These are phyloP conservation scores for Coniferiporia weirii DNA, from an alignment of 1,284 basidiomycete species.

Conservation along the genomic window DNA sequence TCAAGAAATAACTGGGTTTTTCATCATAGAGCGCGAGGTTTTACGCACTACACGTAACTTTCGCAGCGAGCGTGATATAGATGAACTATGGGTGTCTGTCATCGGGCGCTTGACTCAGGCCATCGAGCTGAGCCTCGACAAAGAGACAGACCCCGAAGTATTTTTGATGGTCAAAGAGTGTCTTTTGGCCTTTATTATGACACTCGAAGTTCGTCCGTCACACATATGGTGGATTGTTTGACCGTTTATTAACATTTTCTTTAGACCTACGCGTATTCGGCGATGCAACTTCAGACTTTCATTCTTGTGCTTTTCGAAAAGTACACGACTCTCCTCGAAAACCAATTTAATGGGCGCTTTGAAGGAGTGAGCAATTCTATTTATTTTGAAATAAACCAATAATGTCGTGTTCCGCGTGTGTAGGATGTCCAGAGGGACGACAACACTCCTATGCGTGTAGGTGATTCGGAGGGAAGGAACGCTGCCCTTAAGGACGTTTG, in stretches of 20 bases:
- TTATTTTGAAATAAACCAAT: background rate
- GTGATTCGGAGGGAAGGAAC: conserved; percentile 66
- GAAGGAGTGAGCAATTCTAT: conserved; percentile 51
- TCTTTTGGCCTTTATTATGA: conserved; percentile 86
- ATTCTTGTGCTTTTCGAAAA: conserved; percentile 87
- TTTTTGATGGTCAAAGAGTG: conserved; percentile 85
- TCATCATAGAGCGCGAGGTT: conserved; percentile 94
- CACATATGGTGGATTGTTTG: conserved; percentile 9
- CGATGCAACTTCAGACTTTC: conserved; percentile 78
- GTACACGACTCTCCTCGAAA: conserved; percentile 80
- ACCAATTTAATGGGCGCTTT: conserved; percentile 79
- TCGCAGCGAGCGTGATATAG: conserved; percentile 85
- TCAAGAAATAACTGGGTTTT: conserved; percentile 97
- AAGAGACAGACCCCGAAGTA: conserved; percentile 77
- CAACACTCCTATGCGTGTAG: conserved; percentile 85
- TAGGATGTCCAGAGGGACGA: conserved; percentile 90
- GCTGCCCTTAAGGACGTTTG: conserved; percentile 83
- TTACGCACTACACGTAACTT: conserved; percentile 83
- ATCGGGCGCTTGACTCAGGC: conserved; percentile 73
- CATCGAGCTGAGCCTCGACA: conserved; percentile 69
- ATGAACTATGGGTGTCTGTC: conserved; percentile 94
- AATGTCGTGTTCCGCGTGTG: background rate
- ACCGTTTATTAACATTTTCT: conserved; percentile 6
- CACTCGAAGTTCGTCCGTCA: conserved; percentile 74
- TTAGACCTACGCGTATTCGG: conserved; percentile 84